Evolutionary conservation across 83 land plant species (phyloP).

Genomic region (Picea abies): DNA sequence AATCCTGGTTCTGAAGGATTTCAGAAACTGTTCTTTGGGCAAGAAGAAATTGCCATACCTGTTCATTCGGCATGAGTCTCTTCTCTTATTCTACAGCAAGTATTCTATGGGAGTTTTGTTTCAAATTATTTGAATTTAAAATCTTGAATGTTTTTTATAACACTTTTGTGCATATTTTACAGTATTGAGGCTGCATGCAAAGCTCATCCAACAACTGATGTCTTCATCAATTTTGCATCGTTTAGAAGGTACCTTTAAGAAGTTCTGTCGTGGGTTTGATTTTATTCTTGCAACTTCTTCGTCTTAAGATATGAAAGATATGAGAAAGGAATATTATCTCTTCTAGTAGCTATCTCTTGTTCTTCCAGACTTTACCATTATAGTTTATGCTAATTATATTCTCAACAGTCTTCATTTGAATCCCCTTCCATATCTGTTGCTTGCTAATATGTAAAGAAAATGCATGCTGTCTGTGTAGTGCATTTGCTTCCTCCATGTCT

Average conservation of each 20-base stretch:
- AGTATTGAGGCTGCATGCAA: constrained; percentile 84
- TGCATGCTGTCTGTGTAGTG: constrained; percentile 50
- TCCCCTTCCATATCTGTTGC: not conserved
- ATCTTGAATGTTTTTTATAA: not conserved
- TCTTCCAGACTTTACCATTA: not conserved
- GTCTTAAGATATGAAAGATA: not conserved
- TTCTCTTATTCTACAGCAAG: constrained; percentile 21
- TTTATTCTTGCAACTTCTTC: not conserved
- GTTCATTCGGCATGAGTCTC: constrained; percentile 65
- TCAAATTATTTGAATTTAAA: not conserved
- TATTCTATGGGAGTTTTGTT: not conserved
- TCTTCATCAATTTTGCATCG: constrained; percentile 97
- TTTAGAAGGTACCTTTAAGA: constrained; percentile 68
- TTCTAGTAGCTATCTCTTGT: not conserved
- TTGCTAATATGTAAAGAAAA: not conserved
- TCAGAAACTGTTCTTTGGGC: constrained; percentile 95
- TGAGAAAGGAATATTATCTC: not conserved
- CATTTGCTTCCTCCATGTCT: constrained; percentile 91
- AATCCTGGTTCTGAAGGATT: constrained; percentile 93
- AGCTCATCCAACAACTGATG: constrained; percentile 97
- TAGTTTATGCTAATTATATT: not conserved
- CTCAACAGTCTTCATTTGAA: not conserved
- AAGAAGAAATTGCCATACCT: constrained; percentile 95
- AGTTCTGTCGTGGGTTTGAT: not conserved
- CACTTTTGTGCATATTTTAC: constrained; percentile 16